phyloP scores from a whole-genome alignment of 148 eudicot genomes.

The Rhododendron mucronatum region DNA sequence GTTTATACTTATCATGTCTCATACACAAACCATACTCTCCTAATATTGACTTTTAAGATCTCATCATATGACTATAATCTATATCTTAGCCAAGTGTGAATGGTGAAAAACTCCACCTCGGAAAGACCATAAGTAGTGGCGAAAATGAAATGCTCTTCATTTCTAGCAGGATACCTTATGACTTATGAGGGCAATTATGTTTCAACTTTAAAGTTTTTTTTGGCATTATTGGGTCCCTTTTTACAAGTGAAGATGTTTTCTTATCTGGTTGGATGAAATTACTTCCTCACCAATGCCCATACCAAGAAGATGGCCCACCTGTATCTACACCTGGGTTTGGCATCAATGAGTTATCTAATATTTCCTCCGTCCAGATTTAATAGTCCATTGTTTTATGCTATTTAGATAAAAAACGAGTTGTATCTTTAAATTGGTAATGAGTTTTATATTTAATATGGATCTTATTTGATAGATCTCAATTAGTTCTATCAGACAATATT shows the following conservation, averaged over 20 bases:
- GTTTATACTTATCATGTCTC: neutral
- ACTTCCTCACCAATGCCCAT: neutral
- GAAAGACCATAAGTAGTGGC: neutral
- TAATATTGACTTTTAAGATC: neutral
- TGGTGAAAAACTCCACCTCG: neutral
- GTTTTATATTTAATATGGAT: no score
- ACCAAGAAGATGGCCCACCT: neutral
- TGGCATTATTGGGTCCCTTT: neutral
- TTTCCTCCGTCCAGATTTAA: no score
- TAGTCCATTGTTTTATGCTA: no score
- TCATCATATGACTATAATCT: neutral
- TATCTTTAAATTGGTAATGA: no score
- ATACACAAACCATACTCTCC: neutral
- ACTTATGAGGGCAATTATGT: neutral
- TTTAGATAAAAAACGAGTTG: no score
- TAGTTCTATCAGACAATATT: no score
- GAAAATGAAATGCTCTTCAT: neutral
- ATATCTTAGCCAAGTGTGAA: neutral
- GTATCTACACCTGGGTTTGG: neutral
- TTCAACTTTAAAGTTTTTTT: neutral
- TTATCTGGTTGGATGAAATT: neutral
- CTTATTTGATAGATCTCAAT: no score
- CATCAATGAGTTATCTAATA: neutral
- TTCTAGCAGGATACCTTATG: neutral
- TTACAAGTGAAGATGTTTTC: neutral